These are phyloP conservation scores for Dictyostelium brefeldianum DNA, from an alignment of 78 protist species.

Conservation along the genomic window DNA sequence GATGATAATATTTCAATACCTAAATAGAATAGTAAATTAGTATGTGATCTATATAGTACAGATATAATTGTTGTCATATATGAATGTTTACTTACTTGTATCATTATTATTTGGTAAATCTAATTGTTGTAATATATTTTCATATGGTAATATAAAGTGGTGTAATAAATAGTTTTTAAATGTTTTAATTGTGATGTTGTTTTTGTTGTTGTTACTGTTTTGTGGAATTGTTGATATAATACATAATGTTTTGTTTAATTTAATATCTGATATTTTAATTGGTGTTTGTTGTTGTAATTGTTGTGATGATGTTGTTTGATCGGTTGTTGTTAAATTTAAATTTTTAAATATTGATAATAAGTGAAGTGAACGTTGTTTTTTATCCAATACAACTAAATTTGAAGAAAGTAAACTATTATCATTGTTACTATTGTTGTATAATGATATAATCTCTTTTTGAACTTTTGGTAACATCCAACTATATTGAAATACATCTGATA, in stretches of 20 bases:
- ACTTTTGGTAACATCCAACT: constrained; percentile 19
- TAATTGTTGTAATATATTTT: constrained; percentile 19
- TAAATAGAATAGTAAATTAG: not conserved
- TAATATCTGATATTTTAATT: not conserved
- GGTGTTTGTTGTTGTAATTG: not conserved
- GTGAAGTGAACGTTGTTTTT: not conserved
- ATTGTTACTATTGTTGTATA: constrained; percentile 4
- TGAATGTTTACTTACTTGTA: not conserved
- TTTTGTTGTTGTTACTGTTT: not conserved
- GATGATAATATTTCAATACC: constrained; percentile 13
- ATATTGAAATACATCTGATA: not conserved
- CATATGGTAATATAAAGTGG: not conserved
- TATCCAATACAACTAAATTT: constrained; percentile 23
- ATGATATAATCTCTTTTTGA: constrained; percentile 3
- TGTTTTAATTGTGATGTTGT: not conserved
- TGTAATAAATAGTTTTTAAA: constrained; percentile 27
- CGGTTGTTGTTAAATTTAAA: not conserved
- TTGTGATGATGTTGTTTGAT: not conserved
- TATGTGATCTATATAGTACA: too few relatives aligned
- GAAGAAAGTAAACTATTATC: constrained; percentile 7
- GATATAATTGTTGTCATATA: not conserved
- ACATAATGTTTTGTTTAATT: constrained; percentile 14
- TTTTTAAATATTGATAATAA: constrained; percentile 20
- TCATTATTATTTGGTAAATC: not conserved
- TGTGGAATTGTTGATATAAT: constrained; percentile 18